Conservation (phyloP, 2,329 filamentous ascomycete genomes). For the Xylariales sp. region DNA sequence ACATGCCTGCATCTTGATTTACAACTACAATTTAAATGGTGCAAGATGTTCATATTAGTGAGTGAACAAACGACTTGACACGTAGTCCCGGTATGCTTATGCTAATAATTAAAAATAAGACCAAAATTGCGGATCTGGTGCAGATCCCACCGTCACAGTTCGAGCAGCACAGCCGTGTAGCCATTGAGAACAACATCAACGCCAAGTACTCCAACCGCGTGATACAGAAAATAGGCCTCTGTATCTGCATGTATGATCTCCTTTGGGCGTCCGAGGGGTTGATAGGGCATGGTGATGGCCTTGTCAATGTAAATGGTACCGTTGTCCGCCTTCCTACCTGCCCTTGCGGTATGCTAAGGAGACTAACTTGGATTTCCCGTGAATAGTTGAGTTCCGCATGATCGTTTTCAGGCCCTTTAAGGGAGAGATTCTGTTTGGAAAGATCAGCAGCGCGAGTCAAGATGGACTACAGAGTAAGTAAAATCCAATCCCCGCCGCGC, state of each 20-base stretch:
- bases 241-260: conserved; percentile 92
- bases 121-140: conserved; percentile 92
- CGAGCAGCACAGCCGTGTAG: conserved; percentile 80
- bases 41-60: conserved; percentile 41
- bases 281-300: conserved; percentile 90
- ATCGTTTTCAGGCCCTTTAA: conserved; percentile 97
- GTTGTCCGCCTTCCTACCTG: background rate
- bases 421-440: conserved; percentile 87
- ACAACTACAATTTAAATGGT: background rate
- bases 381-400: conserved; percentile 86
- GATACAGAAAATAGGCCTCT: conserved; percentile 93
- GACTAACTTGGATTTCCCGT: conserved; percentile 5
- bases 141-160: conserved; percentile 93
- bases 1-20: conserved; percentile 10
- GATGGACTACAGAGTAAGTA: conserved; percentile 78
- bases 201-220: conserved; percentile 93
- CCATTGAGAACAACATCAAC: conserved; percentile 97
- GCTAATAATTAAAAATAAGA: conserved; percentile 63
- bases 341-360: background rate
- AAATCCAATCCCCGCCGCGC: conserved; percentile 39
- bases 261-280: conserved; percentile 90
- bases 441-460: conserved; percentile 79
- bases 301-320: conserved; percentile 92
- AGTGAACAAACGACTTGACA: conserved; percentile 9
- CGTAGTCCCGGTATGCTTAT: background rate